Evolutionary conservation across 345 rosid genomes (phyloP).

Genomic region (Gossypium ekmanianum): DNA sequence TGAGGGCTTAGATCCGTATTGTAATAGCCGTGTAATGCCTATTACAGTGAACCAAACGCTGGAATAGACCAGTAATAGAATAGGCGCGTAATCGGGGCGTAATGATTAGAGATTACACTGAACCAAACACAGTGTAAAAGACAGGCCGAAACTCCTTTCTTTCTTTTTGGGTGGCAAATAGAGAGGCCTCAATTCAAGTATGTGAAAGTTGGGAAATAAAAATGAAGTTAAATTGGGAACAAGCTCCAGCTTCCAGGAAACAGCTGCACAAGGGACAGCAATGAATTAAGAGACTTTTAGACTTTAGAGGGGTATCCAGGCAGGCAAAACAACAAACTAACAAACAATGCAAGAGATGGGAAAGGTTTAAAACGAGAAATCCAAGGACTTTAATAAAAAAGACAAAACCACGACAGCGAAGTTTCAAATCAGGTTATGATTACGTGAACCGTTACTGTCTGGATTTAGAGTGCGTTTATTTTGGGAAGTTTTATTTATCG

Average conservation of each 20-base stretch:
- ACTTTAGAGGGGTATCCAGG: neutral
- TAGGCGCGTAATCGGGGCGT: no score
- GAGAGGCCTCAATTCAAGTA: neutral
- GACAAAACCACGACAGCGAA: slow-evolving; percentile 3
- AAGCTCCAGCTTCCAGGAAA: neutral
- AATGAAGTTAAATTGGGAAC: neutral
- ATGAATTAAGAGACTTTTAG: neutral
- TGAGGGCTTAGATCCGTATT: no score
- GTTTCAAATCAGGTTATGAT: neutral
- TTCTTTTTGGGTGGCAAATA: no score
- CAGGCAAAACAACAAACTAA: neutral
- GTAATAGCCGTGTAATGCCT: no score
- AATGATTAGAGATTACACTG: no score
- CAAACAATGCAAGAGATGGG: neutral
- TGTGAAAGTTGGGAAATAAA: neutral
- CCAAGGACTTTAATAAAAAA: neutral
- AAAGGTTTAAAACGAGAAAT: neutral
- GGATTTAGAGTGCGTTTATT: neutral
- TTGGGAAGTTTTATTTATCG: no score
- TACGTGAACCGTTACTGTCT: neutral
- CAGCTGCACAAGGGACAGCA: neutral
- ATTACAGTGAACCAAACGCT: no score
- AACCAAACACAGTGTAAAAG: no score
- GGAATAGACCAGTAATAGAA: no score
- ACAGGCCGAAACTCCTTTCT: no score